These are phyloP conservation scores for Acer saccharum DNA, from an alignment of 345 rosid genomes.

Conservation along the genomic window DNA sequence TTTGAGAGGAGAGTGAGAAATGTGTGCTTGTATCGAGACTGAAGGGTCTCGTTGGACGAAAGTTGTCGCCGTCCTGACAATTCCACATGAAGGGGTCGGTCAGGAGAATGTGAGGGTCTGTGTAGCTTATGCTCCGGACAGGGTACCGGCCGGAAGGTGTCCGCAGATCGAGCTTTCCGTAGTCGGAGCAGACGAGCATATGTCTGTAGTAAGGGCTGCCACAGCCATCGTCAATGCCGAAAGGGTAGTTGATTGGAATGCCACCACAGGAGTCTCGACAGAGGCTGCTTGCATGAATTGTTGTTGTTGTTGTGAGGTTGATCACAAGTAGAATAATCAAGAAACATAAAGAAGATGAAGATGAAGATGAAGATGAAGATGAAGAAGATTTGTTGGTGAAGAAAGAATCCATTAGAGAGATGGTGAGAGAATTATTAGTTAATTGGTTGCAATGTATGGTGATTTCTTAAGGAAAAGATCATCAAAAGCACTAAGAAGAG, in stretches of 20 bases:
- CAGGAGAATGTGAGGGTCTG: conserved; percentile 77
- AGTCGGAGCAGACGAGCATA: conserved; percentile 70
- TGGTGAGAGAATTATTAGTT: neutral
- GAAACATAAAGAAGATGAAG: conserved; percentile 8
- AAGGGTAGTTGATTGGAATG: conserved; percentile 73
- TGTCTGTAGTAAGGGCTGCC: conserved; percentile 85
- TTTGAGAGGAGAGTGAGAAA: conserved; percentile 75
- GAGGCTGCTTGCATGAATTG: conserved; percentile 35
- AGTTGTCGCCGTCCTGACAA: conserved; percentile 66
- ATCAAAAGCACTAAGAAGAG: neutral
- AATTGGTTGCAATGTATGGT: neutral
- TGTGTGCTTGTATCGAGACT: conserved; percentile 87
- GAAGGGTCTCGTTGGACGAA: conserved; percentile 75
- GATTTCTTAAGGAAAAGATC: neutral
- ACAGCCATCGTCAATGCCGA: conserved; percentile 84
- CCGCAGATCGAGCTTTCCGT: conserved; percentile 63
- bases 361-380: conserved; percentile 12
- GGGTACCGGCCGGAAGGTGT: conserved; percentile 87
- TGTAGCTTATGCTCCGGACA: conserved; percentile 66
- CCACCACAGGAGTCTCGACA: conserved; percentile 77
- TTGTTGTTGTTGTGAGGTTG: conserved; percentile 31
- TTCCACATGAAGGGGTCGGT: conserved; percentile 89
- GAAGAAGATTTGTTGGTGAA: conserved; percentile 13
- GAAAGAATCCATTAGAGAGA: conserved; percentile 25
- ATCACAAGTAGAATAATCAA: conserved; percentile 7